phyloP scores from a whole-genome alignment of 371 early-diverging fungal genomes.

The Paraphysoderma sedebokerense region DNA sequence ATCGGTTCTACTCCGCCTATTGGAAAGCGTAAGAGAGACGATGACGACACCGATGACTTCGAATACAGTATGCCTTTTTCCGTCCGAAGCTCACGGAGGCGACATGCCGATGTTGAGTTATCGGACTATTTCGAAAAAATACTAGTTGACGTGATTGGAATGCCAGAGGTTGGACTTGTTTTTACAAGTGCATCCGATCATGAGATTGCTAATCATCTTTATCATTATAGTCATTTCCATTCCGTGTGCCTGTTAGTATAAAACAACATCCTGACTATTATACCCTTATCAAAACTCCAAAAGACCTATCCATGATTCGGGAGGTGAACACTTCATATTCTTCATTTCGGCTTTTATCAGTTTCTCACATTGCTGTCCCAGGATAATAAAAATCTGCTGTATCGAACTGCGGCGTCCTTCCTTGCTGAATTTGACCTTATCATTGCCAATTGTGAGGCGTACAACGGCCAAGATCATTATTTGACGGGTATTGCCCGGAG shows the following conservation, averaged over 20 bases:
- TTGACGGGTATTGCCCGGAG: too few species aligned
- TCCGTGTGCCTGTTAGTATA: constrained; percentile 11
- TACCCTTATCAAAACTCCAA: constrained; percentile 15
- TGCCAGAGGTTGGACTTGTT: constrained; percentile 16
- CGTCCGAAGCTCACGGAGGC: constrained; percentile 2
- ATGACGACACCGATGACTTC: not conserved
- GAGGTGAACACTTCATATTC: constrained; percentile 6
- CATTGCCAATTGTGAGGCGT: constrained; percentile 13
- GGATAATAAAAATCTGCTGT: constrained; percentile 10
- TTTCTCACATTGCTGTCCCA: not conserved
- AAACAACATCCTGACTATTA: constrained; percentile 19
- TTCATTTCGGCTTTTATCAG: not conserved
- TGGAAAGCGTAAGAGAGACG: not conserved
- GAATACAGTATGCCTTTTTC: not conserved
- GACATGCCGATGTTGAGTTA: constrained; percentile 9
- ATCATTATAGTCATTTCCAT: not conserved
- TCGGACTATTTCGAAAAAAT: constrained; percentile 10
- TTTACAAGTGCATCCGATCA: too few species aligned
- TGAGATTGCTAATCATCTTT: too few species aligned
- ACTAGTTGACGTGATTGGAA: constrained; percentile 11
- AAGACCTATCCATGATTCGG: constrained; percentile 18
- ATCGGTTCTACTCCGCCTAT: not conserved
- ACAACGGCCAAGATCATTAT: constrained; percentile 14
- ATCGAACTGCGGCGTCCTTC: constrained; percentile 13
- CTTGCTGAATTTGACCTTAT: constrained; percentile 15